phyloP scores from a whole-genome alignment of 805 yeast genomes.

The Candida berthetii region DNA sequence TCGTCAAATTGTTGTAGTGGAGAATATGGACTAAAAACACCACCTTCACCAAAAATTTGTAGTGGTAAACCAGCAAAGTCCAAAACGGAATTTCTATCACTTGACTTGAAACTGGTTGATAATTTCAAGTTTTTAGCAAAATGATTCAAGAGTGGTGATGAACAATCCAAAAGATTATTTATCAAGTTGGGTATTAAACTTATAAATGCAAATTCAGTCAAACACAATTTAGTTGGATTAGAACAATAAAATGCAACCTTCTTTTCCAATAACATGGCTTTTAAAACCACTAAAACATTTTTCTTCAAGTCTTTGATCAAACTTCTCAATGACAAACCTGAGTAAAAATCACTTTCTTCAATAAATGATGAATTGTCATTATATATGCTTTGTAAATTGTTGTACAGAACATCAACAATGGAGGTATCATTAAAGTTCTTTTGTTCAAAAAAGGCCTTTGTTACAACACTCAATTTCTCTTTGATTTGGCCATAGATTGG shows the following conservation, averaged over 20 bases:
- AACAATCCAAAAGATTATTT: constrained; percentile 66
- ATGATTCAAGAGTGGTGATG: constrained; percentile 65
- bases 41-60: constrained; percentile 78
- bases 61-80: constrained; percentile 84
- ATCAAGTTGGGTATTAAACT: constrained; percentile 80
- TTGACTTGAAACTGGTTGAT: constrained; percentile 66
- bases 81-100: constrained; percentile 72
- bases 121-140: constrained; percentile 44
- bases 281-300: constrained; percentile 60
- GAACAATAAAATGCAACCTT: constrained; percentile 71
- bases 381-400: constrained; percentile 48
- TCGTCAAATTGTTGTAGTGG: constrained; percentile 88
- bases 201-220: constrained; percentile 75
- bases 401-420: constrained; percentile 64
- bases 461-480: constrained; percentile 86
- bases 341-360: constrained; percentile 54
- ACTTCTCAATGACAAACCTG: constrained; percentile 70
- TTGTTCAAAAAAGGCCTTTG: constrained; percentile 81
- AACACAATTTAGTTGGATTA: constrained; percentile 74
- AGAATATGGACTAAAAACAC: constrained; percentile 88
- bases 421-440: constrained; percentile 65
- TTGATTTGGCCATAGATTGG: constrained; percentile 86
- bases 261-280: constrained; percentile 72
- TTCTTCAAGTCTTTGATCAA: constrained; percentile 52
- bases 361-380: constrained; percentile 14